Base-by-base conservation (phyloP, 106 monocot species). In the Xerophyta viscosa region DNA sequence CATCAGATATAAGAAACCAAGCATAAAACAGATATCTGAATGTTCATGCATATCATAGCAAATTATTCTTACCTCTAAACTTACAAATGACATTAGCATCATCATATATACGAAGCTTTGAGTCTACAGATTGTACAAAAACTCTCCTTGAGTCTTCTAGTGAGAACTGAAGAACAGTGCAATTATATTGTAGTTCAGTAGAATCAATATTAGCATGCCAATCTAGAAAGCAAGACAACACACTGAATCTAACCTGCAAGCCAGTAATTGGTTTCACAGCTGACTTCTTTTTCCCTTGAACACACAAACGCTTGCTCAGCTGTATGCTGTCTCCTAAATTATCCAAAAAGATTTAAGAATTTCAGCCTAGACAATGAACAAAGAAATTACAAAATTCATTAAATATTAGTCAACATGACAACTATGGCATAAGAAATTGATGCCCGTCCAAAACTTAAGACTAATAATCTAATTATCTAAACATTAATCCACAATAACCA, bases 21-120 rank as follows among this genome's bases (percentile, higher is more conserved):
- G n/a, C n/a, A n/a, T n/a, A n/a, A n/a, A n/a, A n/a, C n/a, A n/a
- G n/a, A n/a, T n/a, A n/a, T n/a, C n/a, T n/a, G n/a, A n/a, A n/a
- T n/a, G n/a, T n/a, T n/a, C n/a, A n/a, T n/a, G n/a, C n/a, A n/a
- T n/a, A n/a, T n/a, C n/a, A n/a, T n/a, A n/a, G n/a, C n/a, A n/a
- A n/a, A n/a, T n/a, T n/a, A n/a, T n/a, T n/a, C n/a, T 2, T 58
- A 94, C 93, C 93, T 84, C 61, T 69, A 31, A 68, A 88, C 62
- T 78, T 88, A 44, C 77, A 69, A 25, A 84, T 59, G 47, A 64
- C 64, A 61, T 75, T 65, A 54, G 29, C 44, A 18, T 72, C 84
- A 67, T 88, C 52, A 50, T 48, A 69, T 8, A 94, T 76, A 13
- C 77, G 73, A 62, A 94, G 66, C 60, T 58, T 84, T 22, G 88